Base-by-base conservation (phyloP, 2,329 filamentous ascomycete genomes). In the Trichoderma koningiopsis region DNA sequence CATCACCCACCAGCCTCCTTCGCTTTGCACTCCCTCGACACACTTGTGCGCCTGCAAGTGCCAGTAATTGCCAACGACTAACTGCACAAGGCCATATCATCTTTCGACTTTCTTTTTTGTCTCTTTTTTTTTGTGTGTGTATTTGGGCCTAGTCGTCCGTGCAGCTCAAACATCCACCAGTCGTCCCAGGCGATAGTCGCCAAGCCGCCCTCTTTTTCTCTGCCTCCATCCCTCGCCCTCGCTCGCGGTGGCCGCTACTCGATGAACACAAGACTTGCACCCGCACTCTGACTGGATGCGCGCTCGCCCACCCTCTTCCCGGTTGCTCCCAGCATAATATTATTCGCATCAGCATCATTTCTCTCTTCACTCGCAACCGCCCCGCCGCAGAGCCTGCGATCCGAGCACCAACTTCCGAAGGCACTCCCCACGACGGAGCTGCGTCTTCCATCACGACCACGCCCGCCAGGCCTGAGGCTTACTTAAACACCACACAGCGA, bases 1-100 rank as follows among this genome's bases (percentile, higher is more conserved):
- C 73, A 72, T 69, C 71, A 71, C 63, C 67, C 68, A 22, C 62
- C 56, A 70, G 11, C 70, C 63, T 31, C 37, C 69, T 63, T 29
- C 22, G 27, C 62, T 49, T 49, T 13, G n/a, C 47, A 24, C 47
- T 49, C 22, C 47, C 47, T 31, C 40, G 56, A 40, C 47, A 29
- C 35, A n/a, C 58, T 47, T 37, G 58, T 22, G 33, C 47, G 24
- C 27, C 33, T 49, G 52, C 35, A 29, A 55, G 37, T 37, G 40
- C 43, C 49, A 33, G 59, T 31, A 57, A 29, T 31, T 35, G 53
- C 43, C 22, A 56, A 31, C 57, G 47, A 49, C 47, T 5, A 24
- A 55, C 22, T 33, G 53, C 29, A 31, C 31, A 16, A 31, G 56
- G 61, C 24, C 29, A 49, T 60, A 55, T 27, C 8, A 3, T 53